Conservation (phyloP, 805 yeast genomes). For the Monosporozyma servazzii region DNA sequence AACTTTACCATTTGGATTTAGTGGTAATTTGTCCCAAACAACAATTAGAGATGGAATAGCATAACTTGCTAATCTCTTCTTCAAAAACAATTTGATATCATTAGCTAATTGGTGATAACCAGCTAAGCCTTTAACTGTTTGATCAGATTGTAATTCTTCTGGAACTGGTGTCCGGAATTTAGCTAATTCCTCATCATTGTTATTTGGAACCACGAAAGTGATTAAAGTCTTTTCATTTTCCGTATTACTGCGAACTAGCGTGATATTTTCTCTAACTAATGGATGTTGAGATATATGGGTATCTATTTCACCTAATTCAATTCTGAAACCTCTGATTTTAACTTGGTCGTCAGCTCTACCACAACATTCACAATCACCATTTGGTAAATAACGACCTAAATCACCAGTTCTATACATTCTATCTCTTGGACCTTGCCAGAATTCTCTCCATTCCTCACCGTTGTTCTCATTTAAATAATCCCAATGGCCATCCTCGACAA, state of each 20-base stretch:
- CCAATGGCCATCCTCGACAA: conserved; percentile 61
- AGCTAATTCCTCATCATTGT: conserved; percentile 39
- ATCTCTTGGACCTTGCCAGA: conserved; percentile 93
- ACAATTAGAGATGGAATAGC: conserved; percentile 90
- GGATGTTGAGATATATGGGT: conserved; percentile 94
- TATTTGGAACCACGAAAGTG: conserved; percentile 83
- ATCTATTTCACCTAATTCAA: conserved; percentile 96
- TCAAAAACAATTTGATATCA: conserved; percentile 72
- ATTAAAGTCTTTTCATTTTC: conserved; percentile 87
- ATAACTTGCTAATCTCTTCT: conserved; percentile 82
- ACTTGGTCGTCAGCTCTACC: conserved; percentile 99
- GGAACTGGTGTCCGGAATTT: conserved; percentile 37
- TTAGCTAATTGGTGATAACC: conserved; percentile 67
- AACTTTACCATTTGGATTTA: conserved; percentile 96
- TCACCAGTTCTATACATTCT: conserved; percentile 96
- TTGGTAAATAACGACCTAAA: conserved; percentile 91
- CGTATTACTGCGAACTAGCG: conserved; percentile 84
- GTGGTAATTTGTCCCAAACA: conserved; percentile 76
- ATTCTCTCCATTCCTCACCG: conserved; percentile 55
- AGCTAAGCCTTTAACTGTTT: conserved; percentile 70
- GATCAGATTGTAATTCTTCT: conserved; percentile 39
- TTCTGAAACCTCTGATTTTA: conserved; percentile 96
- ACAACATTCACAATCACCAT: conserved; percentile 95
- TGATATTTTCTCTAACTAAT: conserved; percentile 82
- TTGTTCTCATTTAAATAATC: conserved; percentile 42